Percentiles rank a stretch among this genome's conserved stretches.
Evolutionary conservation across 108 stramenopile species (phyloP).

Genomic region (Cyclotella distinguenda): DNA sequence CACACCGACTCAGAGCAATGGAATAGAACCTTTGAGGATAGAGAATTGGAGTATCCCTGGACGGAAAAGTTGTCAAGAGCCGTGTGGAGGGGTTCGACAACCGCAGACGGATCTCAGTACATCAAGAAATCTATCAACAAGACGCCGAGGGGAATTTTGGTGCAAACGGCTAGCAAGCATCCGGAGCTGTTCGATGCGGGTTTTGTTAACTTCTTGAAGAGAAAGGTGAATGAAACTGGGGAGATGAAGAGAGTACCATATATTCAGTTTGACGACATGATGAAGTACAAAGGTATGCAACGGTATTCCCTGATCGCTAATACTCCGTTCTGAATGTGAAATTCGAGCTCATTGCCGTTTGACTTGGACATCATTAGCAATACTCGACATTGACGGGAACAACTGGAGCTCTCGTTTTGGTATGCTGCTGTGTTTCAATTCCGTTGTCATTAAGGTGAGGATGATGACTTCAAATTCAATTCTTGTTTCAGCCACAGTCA

Average conservation of each 20-base stretch:
- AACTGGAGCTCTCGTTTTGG: slow-evolving; percentile 33
- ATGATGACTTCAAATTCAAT: background rate
- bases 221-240: background rate
- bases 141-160: slow-evolving; percentile 18
- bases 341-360: background rate
- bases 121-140: background rate
- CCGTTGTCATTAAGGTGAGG: slow-evolving; percentile 32
- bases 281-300: slow-evolving; percentile 35
- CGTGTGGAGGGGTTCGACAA: slow-evolving; percentile 39
- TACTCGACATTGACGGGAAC: slow-evolving; percentile 43
- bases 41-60: slow-evolving; percentile 21
- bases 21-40: background rate
- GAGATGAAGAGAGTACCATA: slow-evolving; percentile 7
- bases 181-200: slow-evolving; percentile 31
- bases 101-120: slow-evolving; percentile 19
- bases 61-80: slow-evolving; percentile 13
- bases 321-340: too few species aligned
- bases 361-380: slow-evolving; percentile 16
- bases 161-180: slow-evolving; percentile 17
- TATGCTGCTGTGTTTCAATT: slow-evolving; percentile 32
- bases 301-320: too few species aligned
- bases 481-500: too few species aligned
- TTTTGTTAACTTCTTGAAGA: slow-evolving; percentile 12
- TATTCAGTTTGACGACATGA: slow-evolving; percentile 34
- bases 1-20: background rate